A percentile compares a stretch with the other conserved stretches of the same genome.
These are phyloP conservation scores for Pogostemon cablin DNA, from an alignment of 257 asterid species.

Conservation along the genomic window DNA sequence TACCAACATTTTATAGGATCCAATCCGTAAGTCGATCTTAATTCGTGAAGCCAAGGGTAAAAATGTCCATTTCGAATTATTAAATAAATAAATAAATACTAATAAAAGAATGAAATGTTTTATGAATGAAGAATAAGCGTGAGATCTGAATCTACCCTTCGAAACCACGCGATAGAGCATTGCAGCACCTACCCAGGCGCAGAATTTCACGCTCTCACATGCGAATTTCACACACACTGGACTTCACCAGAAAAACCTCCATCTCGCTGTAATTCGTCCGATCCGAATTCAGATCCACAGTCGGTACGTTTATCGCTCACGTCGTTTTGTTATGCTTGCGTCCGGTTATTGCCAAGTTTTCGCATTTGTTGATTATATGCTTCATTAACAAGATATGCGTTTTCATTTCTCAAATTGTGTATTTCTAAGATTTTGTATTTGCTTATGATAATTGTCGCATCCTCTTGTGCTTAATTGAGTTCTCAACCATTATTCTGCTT, in stretches of 20 bases:
- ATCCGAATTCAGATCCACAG: slow-evolving; percentile 34
- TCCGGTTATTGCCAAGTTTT: slow-evolving; percentile 4
- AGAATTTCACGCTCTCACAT: slow-evolving; percentile 26
- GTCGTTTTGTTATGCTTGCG: background rate
- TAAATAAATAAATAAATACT: no score
- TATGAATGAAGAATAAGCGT: background rate
- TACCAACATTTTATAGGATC: no score
- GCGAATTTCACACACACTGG: slow-evolving; percentile 23
- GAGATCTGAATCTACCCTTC: slow-evolving; percentile 44
- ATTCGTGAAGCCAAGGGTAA: no score
- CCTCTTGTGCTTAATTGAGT: slow-evolving; percentile 20
- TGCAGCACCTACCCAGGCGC: slow-evolving; percentile 14
- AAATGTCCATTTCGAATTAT: no score
- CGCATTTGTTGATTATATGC: background rate
- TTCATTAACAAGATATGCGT: background rate
- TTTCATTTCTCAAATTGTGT: background rate
- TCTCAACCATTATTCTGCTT: background rate
- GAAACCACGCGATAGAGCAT: slow-evolving; percentile 35
- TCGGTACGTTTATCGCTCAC: slow-evolving; percentile 25
- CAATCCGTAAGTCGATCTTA: no score
- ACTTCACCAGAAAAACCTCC: slow-evolving; percentile 19
- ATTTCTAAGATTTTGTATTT: background rate
- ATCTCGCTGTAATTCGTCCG: slow-evolving; percentile 18
- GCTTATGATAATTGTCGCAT: slow-evolving; percentile 8
- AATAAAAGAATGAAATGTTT: no score